phyloP scores from a whole-genome alignment of 495 filamentous ascomycete species.

The Penicillium bialowiezense region DNA sequence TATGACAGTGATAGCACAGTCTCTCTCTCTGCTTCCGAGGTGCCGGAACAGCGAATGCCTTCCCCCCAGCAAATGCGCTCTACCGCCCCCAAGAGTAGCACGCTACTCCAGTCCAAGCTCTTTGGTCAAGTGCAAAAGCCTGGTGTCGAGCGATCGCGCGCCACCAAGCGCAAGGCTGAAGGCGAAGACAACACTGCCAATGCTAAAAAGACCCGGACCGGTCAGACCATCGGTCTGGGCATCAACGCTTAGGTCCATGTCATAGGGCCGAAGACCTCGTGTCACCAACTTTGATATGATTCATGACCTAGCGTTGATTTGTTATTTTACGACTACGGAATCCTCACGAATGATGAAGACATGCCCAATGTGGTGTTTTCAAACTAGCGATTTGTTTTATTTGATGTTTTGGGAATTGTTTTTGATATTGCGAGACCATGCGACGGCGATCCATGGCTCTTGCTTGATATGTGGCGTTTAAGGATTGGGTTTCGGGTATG shows the following conservation, averaged over 20 bases:
- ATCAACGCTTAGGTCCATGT: conserved; percentile 45
- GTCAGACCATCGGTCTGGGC: conserved; percentile 59
- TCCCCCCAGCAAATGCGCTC: conserved; percentile 16
- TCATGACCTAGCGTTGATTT: conserved; percentile 25
- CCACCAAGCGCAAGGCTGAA: conserved; percentile 59
- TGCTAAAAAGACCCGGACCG: conserved; percentile 59
- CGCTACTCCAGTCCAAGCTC: conserved; percentile 61
- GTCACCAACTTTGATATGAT: conserved; percentile 15
- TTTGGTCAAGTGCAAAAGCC: conserved; percentile 65
- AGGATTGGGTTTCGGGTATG: conserved; percentile 6
- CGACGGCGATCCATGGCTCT: conserved; percentile 3
- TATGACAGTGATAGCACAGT: conserved; percentile 78
- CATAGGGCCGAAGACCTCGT: conserved; percentile 3
- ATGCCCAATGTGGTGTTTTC: conserved; percentile 17
- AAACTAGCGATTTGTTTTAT: conserved; percentile 15
- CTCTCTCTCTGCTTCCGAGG: conserved; percentile 74
- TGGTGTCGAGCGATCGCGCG: conserved; percentile 32
- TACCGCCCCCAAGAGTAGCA: conserved; percentile 37
- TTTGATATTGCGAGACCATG: conserved; percentile 4
- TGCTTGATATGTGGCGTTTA: conserved; percentile 5
- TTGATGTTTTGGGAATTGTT: conserved; percentile 6
- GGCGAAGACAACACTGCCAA: conserved; percentile 42
- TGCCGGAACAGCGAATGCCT: conserved; percentile 46
- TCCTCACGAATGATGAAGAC: conserved; percentile 34
- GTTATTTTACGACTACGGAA: conserved; percentile 24